Evolutionary conservation across 2,329 filamentous ascomycete species (phyloP), one percentile per base, ranked within the genome.

Genomic region (Colletotrichum chlorophyti): DNA sequence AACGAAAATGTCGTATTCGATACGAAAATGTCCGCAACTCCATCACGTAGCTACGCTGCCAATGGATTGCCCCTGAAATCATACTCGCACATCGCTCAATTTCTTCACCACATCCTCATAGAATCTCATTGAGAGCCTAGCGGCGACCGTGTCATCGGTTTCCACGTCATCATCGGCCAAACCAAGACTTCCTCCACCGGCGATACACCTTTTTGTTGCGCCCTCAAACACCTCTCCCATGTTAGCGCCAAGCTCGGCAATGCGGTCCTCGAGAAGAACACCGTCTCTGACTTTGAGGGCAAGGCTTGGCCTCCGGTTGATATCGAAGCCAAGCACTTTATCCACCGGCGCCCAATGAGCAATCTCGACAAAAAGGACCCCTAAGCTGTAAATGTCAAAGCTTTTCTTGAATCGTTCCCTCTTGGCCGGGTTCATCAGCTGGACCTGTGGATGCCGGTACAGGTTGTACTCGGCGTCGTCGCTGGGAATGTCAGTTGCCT

Each of bases 311-410:
- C 71, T 71, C 61, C 65, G 65, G 62, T 68, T 64, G 60, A 74
- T 65, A 41, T 76, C 68, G 11, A 83, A 75, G 0, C 54, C 62
- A 5, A 83, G 57, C 4, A 83, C 72, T 12, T 64, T 55, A 21
- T 82, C 77, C 26, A 83, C 74, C 0, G 77, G 71, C 40, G 70
- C 67, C 81, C 82, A 84, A 60, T 80, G 77, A n/a, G 79, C 81
- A 5, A 85, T 74, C 65, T 85, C 82, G 3, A 83, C 69, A 5
- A 84, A 66, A 4, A 84, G 72, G 7, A 84, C 70, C 3, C 83
- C 82, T 0, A 85, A 71, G 17, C 76, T 75, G 65, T 84, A 84
- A 11, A 85, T 70, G 53, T 85, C 83, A 60, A 79, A 81, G 29
- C 72, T 76, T 63, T 83, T 83, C 62, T 76, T 76, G 54, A 75